Evolutionary conservation across 192 early-diverging fungal genomes (phyloP).

Genomic region (Mortierella claussenii): DNA sequence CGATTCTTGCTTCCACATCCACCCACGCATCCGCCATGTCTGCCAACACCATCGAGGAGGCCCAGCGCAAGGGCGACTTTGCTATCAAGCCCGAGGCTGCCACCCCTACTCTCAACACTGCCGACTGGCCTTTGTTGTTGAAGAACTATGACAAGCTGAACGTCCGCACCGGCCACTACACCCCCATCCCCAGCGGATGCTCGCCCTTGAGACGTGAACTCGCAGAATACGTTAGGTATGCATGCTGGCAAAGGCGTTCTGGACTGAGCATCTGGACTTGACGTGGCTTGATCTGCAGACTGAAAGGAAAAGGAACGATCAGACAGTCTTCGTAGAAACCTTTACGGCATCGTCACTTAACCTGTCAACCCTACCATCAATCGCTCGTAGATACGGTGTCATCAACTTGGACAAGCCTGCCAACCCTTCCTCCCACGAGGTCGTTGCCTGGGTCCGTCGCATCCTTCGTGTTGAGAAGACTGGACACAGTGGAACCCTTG

Average conservation of each 20-base stretch:
- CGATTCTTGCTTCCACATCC: too few species aligned
- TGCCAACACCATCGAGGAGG: conserved; percentile 30
- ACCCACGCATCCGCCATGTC: neutral
- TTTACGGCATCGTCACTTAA: too few species aligned
- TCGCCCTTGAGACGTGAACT: conserved; percentile 95
- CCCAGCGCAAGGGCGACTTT: conserved; percentile 58
- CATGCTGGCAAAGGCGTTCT: too few species aligned
- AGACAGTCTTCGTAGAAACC: too few species aligned
- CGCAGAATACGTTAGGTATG: conserved; percentile 86
- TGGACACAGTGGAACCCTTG: conserved; percentile 97
- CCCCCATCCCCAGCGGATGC: conserved; percentile 94
- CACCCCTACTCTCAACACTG: conserved; percentile 88
- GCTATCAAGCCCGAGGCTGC: conserved; percentile 86
- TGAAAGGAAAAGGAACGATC: too few species aligned
- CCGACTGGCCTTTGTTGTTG: conserved; percentile 95
- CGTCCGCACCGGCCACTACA: conserved; percentile 97
- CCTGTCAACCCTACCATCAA: too few species aligned
- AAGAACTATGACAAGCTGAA: conserved; percentile 99
- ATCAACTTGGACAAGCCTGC: conserved; percentile 99
- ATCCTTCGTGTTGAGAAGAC: conserved; percentile 98
- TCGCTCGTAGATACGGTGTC: conserved; percentile 94
- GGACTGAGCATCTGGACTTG: too few species aligned
- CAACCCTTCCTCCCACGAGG: conserved; percentile 99
- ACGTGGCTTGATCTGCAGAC: too few species aligned
- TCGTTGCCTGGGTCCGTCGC: conserved; percentile 98